Evolutionary conservation across 2,329 filamentous ascomycete genomes (phyloP), one percentile per base, ranked within the genome.

Genomic region (Diaporthe batatas): DNA sequence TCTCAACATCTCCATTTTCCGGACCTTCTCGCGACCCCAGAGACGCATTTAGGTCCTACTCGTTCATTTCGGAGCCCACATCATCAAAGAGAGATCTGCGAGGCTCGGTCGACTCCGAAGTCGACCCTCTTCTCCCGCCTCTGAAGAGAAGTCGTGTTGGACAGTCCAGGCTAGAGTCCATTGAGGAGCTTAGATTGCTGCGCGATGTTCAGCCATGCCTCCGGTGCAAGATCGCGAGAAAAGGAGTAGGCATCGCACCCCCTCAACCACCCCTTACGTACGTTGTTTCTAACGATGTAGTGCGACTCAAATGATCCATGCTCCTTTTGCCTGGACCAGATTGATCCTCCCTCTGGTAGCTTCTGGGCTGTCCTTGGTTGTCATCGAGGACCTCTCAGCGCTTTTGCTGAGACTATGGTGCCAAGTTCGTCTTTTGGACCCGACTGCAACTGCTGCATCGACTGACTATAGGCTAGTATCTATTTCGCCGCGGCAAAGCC

Each of bases 151-250:
- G 85, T 69, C 84, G 87, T 55, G 83, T 86, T 39, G 87, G 86
- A 4, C 87, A 87, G 75, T 84, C 86, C 49, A 85, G 87, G 32
- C 80, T 90, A 1, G 84, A 90, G 76, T 90, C 88, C 23, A 90
- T 90, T 58, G 87, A 85, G 54, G 88, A 90, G 78, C 83, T 90
- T 5, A 84, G 83, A 53, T 82, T 90, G 11, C 81, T 87, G 23
- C 84, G 83, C 51, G 84, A 87, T 47, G 79, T 82, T 21, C 84
- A 84, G 21, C 83, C 85, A 18, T 90, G 88, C 76, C 81, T 90
- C 53, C 85, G 86, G 54, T 90, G 88, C 77, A 85, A 82, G 77
- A 80, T 85, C 11, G 77, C 83, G 42, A 84, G 84, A 57, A 84
- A 83, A 77, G 81, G 83, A 76, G 88, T 89, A 82, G 77, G 83